Percentiles rank a stretch among this genome's conserved stretches.
These are phyloP conservation scores for Metarhizium guizhouense DNA, from an alignment of 2,329 filamentous ascomycete genomes.

Conservation along the genomic window DNA sequence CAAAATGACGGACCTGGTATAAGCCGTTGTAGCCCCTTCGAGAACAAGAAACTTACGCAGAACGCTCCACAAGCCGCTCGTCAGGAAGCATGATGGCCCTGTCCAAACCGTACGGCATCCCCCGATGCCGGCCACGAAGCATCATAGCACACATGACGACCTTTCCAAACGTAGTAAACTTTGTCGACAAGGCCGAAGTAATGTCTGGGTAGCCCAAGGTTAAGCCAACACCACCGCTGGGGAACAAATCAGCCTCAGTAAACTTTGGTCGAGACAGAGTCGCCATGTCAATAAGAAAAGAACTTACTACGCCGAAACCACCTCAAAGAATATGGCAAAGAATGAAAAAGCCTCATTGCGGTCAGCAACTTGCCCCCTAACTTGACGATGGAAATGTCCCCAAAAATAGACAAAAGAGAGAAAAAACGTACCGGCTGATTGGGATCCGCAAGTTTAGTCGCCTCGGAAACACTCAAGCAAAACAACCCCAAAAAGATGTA, in stretches of 20 bases:
- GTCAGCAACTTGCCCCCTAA: background rate
- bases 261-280: background rate
- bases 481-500: constrained; percentile 26
- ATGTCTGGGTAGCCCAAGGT: background rate
- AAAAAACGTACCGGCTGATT: background rate
- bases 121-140: background rate
- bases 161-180: background rate
- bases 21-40: too few relatives aligned
- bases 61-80: background rate
- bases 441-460: background rate
- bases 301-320: background rate
- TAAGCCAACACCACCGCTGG: background rate
- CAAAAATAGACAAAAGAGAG: too few relatives aligned
- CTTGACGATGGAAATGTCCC: too few relatives aligned
- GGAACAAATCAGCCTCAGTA: background rate
- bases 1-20: too few relatives aligned
- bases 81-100: background rate
- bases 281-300: background rate
- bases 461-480: background rate
- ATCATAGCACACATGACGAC: background rate
- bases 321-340: background rate
- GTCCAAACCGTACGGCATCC: background rate
- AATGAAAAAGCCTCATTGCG: background rate
- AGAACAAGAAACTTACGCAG: background rate
- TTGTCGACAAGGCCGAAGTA: background rate